phyloP scores from a whole-genome alignment of 768 basidiomycete genomes.

The Tylopilus sp. region DNA sequence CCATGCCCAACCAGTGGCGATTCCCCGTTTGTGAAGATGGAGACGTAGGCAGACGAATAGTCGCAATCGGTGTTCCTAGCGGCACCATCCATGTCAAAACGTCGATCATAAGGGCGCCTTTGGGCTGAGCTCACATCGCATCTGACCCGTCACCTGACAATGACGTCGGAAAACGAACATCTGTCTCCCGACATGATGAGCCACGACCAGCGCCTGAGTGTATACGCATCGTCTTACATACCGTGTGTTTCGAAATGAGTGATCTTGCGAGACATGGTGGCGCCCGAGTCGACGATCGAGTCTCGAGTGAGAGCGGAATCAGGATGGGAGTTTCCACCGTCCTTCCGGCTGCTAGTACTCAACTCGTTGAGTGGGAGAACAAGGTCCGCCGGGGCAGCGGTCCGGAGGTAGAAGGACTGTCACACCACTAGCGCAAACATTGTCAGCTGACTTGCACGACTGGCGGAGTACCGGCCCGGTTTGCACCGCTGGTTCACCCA shows the following conservation, averaged over 20 bases:
- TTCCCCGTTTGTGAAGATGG: constrained; percentile 64
- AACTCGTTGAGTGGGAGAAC: constrained; percentile 7
- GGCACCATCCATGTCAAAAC: neutral
- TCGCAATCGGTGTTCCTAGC: constrained; percentile 91
- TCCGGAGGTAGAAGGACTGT: too few species aligned
- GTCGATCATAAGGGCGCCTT: neutral
- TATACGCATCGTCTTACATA: constrained; percentile 25
- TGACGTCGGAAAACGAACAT: constrained; percentile 91
- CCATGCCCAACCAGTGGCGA: constrained; percentile 77
- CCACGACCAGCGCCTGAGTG: neutral
- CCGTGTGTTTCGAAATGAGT: constrained; percentile 59
- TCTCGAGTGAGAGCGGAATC: neutral
- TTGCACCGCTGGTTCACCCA: too few species aligned
- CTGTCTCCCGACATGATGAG: constrained; percentile 35
- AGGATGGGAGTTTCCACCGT: neutral
- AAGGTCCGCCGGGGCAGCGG: constrained; percentile 13
- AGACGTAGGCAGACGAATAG: constrained; percentile 91
- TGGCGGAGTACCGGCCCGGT: too few species aligned
- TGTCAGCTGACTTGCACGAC: too few species aligned
- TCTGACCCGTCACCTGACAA: constrained; percentile 90
- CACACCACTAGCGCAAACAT: too few species aligned
- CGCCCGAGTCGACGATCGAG: neutral
- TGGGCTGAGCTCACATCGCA: constrained; percentile 61
- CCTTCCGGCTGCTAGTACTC: neutral
- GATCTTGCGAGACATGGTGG: constrained; percentile 39